Evolutionary conservation across 176 grass and related monocot species (phyloP).

Genomic region (Cenchrus americanus): DNA sequence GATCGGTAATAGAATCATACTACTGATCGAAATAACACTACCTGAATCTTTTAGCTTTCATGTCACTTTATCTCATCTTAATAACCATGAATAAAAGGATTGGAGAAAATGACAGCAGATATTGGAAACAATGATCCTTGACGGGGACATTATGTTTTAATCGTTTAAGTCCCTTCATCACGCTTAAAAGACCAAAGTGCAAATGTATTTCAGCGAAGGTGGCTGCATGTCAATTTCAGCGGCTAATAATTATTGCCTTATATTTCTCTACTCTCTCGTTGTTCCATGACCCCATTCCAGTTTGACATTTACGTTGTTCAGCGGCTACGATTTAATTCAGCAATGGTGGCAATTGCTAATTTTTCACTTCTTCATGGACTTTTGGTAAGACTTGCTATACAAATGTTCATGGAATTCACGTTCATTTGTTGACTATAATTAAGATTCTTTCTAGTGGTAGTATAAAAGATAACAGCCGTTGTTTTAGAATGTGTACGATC

Average conservation of each 20-base stretch:
- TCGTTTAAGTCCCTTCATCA: not conserved
- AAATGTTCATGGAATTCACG: not conserved
- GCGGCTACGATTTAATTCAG: not conserved
- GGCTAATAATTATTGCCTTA: not conserved
- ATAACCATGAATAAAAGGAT: constrained; percentile 3
- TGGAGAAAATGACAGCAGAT: constrained; percentile 21
- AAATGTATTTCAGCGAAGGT: constrained; percentile 18
- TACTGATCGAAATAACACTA: not conserved
- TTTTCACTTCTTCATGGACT: not conserved
- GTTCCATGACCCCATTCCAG: not conserved
- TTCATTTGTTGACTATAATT: not conserved
- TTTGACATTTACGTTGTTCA: not conserved
- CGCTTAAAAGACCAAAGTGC: not conserved
- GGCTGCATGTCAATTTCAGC: not conserved
- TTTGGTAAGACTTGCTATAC: not conserved
- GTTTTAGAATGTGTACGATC: not conserved
- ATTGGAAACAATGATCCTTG: constrained; percentile 9
- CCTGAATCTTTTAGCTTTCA: constrained; percentile 11
- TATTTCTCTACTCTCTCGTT: not conserved
- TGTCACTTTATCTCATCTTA: constrained; percentile 10
- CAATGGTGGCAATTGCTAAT: not conserved
- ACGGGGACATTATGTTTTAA: constrained; percentile 29
- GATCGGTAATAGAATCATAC: not conserved
- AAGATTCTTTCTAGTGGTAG: not conserved
- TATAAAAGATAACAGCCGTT: not conserved